Conservation (phyloP, 257 asterid genomes). For the Fraxinus cuspidata region DNA sequence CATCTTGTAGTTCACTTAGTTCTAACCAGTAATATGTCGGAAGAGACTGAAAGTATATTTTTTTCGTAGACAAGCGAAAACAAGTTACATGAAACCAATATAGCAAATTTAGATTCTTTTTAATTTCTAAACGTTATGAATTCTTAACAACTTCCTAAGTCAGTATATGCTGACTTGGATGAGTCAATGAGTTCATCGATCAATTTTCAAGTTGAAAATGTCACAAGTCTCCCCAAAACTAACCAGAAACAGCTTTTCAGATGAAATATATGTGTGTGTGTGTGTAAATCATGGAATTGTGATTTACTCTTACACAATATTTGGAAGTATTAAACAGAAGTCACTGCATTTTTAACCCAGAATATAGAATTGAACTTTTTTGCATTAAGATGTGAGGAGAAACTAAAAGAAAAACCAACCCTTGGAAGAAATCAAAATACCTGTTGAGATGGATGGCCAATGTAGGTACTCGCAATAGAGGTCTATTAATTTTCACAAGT, state of each 20-base stretch:
- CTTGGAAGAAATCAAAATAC: conserved; percentile 40
- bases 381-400: conserved; percentile 12
- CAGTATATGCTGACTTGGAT: conserved; percentile 3
- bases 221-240: conserved; percentile 16
- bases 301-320: not conserved
- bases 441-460: conserved; percentile 95
- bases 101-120: not conserved
- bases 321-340: not conserved
- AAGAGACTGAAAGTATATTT: not conserved
- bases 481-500: conserved; percentile 86
- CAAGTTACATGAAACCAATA: not conserved
- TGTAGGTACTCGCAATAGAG: conserved; percentile 91
- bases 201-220: conserved; percentile 15
- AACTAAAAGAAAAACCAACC: conserved; percentile 14
- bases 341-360: conserved; percentile 13
- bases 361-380: conserved; percentile 10
- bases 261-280: not conserved
- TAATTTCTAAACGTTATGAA: not conserved
- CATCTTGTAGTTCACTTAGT: not conserved
- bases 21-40: not conserved
- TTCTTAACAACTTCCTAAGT: not conserved
- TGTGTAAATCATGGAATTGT: too few species aligned
- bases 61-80: not conserved
- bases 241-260: conserved; percentile 12
- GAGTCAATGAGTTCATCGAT: conserved; percentile 10